Evolutionary conservation across 495 filamentous ascomycete species (phyloP).

Genomic region (Lasiosphaeria hispida): DNA sequence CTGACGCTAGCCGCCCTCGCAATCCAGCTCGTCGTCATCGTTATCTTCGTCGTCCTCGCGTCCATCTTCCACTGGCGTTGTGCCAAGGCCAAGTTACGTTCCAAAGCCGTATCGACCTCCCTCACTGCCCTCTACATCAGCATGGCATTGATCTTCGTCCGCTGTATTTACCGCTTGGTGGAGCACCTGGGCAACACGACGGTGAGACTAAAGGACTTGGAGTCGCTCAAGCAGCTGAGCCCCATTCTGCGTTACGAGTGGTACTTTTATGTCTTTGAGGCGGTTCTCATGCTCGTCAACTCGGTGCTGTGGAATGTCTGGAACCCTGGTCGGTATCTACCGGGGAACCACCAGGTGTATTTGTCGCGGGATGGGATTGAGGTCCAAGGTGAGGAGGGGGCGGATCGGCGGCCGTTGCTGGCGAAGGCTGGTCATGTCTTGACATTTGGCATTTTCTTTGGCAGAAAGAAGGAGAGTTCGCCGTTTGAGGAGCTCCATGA

Average conservation of each 20-base stretch:
- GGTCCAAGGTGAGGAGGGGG: constrained; percentile 15
- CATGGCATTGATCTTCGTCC: constrained; percentile 31
- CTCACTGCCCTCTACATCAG: constrained; percentile 31
- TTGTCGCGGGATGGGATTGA: constrained; percentile 30
- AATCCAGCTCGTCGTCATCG: constrained; percentile 32
- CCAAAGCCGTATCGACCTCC: constrained; percentile 11
- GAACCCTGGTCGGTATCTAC: constrained; percentile 33
- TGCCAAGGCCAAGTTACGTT: constrained; percentile 9
- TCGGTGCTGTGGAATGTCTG: constrained; percentile 34
- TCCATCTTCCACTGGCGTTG: constrained; percentile 33
- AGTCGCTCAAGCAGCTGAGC: constrained; percentile 22
- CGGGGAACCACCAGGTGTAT: constrained; percentile 23
- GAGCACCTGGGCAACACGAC: constrained; percentile 31
- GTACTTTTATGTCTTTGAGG: constrained; percentile 38
- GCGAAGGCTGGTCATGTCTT: constrained; percentile 23
- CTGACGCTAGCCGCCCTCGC: constrained; percentile 29
- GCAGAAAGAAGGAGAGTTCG: constrained; percentile 10
- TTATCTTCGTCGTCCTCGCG: constrained; percentile 28
- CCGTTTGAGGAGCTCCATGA: constrained; percentile 16
- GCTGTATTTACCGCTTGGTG: constrained; percentile 33
- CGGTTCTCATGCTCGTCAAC: constrained; percentile 34
- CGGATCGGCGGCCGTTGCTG: constrained; percentile 24
- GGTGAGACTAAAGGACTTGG: constrained; percentile 17
- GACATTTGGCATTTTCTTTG: constrained; percentile 31
- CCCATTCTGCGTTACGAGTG: constrained; percentile 34